Base-by-base conservation (phyloP, 352 stramenopile genomes). In the Albugo candida region DNA sequence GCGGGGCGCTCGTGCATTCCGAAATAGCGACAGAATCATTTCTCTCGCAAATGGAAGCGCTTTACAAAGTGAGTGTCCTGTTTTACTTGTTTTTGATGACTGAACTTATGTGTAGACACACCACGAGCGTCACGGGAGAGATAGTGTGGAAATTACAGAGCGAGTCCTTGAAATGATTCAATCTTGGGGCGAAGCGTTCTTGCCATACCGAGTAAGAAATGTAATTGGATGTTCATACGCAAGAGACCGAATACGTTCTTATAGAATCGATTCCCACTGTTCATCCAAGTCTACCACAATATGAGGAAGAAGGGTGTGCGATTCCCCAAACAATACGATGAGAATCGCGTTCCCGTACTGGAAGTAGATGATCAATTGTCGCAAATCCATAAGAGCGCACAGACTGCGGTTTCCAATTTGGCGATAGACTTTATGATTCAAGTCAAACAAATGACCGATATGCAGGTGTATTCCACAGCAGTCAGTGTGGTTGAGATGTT, bases 231-330 rank as follows among this genome's bases (percentile, higher is more conserved):
- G 44, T 43, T 5, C 1, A 45, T 18, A 17, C 5, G 45, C 2
- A 35, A 27, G 24, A 24, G 38, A 24, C 17, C 8, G 19, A 19
- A 8, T 3, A 43, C 38, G 17, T 16, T 36, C 11, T n/a, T 35
- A n/a, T 51, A 83, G 60, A 63, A 78, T 47, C 61, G 82, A 20
- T 83, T 73, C 41, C 72, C 75, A n/a, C 58, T 77, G 43, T 82
- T 88, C 58, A 75, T 82, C 44, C 68, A 83, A 41, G 81, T 69
- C 58, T 88, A 88, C 56, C 67, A 88, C 56, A 82, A 83, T 42
- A 80, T 88, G 59, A 65, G 75, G 48, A 82, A 80, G 53, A 73
- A 81, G 44, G 75, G 75, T 21, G 63, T 85, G 44, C 62, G 64
- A 44, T 88, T 88, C 54, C 72, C 70, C 13, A 73, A 80, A 12